phyloP scores from a whole-genome alignment of 306 rosid species.

The Pterocarpus santalinus region DNA sequence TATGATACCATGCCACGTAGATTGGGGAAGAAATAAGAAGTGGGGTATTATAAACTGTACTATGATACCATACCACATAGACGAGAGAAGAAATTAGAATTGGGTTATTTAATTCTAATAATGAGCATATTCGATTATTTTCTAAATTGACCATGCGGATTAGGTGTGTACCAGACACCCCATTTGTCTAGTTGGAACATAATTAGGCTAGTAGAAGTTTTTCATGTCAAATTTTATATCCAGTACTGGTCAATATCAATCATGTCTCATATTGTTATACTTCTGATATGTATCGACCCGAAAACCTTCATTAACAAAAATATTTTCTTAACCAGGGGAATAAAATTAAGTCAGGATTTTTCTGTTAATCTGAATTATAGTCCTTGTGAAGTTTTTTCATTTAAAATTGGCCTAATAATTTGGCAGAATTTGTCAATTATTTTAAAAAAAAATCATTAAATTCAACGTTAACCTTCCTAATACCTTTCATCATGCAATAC shows the following conservation, averaged over 20 bases:
- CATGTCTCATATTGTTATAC: not conserved
- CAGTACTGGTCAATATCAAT: not conserved
- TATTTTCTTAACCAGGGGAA: not conserved
- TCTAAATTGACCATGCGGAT: too few species aligned
- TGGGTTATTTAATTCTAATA: too few species aligned
- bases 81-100: too few species aligned
- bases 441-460: not conserved
- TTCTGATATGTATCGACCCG: not conserved
- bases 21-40: too few species aligned
- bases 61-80: too few species aligned
- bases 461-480: not conserved
- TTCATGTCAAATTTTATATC: not conserved
- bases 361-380: slow-evolving; percentile 9
- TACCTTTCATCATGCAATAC: not conserved
- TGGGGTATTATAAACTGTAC: too few species aligned
- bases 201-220: not conserved
- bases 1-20: too few species aligned
- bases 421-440: not conserved
- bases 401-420: not conserved
- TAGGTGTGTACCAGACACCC: not conserved
- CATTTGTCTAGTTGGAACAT: too few species aligned
- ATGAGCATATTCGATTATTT: not conserved
- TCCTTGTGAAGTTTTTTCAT: not conserved
- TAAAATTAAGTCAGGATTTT: slow-evolving; percentile 20
- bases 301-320: slow-evolving; percentile 21